These are phyloP conservation scores for Cryphonectria nitschkei DNA, from an alignment of 2,329 filamentous ascomycete genomes.

Conservation along the genomic window DNA sequence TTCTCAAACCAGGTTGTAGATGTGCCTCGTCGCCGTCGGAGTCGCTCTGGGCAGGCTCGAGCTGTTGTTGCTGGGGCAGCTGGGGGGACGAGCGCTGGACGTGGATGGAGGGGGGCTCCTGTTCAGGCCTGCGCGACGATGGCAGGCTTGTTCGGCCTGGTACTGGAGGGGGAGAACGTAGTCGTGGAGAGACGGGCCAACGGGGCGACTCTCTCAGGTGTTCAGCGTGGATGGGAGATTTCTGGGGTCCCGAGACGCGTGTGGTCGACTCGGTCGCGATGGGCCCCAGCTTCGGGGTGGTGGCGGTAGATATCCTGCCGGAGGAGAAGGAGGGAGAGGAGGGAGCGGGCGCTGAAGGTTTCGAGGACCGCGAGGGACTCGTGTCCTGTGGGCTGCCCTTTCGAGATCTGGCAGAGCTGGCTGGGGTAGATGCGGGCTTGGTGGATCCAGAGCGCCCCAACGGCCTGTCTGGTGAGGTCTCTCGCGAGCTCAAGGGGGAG, in stretches of 20 bases:
- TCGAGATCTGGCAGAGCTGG: constrained; percentile 56
- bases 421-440: constrained; percentile 39
- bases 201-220: constrained; percentile 60
- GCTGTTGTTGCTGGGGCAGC: constrained; percentile 49
- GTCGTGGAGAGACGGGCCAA: constrained; percentile 77
- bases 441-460: constrained; percentile 39
- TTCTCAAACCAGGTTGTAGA: constrained; percentile 58
- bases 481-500: constrained; percentile 45
- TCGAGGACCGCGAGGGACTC: constrained; percentile 61
- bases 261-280: constrained; percentile 62
- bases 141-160: constrained; percentile 50
- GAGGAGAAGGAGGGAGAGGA: constrained; percentile 64
- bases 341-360: constrained; percentile 60
- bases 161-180: constrained; percentile 75
- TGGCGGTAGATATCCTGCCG: constrained; percentile 70
- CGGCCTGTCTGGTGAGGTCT: constrained; percentile 52
- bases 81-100: constrained; percentile 53
- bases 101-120: constrained; percentile 56
- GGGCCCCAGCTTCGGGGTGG: constrained; percentile 68
- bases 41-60: constrained; percentile 47
- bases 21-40: constrained; percentile 57
- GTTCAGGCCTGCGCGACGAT: constrained; percentile 49
- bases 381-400: constrained; percentile 68
- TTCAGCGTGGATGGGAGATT: constrained; percentile 56
- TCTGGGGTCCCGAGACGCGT: constrained; percentile 67